phyloP scores from a whole-genome alignment of 768 basidiomycete genomes.

The Amanita rubescens region DNA sequence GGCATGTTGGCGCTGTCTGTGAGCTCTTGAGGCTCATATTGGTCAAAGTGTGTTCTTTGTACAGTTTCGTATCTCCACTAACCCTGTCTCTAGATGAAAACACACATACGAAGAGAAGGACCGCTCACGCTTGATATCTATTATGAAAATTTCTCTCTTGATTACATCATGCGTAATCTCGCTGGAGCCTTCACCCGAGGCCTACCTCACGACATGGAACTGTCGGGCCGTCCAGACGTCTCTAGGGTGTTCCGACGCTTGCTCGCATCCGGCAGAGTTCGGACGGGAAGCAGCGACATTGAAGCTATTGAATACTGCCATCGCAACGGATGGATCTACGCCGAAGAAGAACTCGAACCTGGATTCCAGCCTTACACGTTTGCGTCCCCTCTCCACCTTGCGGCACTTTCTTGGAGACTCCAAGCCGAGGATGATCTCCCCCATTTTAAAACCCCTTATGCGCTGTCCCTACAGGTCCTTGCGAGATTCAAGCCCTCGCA shows the following conservation, averaged over 20 bases:
- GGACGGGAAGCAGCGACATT: not conserved
- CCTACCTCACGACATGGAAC: not conserved
- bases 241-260: not conserved
- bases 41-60: not conserved
- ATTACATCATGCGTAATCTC: not conserved
- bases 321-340: not conserved
- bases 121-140: not conserved
- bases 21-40: not conserved
- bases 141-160: not conserved
- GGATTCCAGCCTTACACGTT: not conserved
- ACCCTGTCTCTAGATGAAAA: not conserved
- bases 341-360: not conserved
- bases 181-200: not conserved
- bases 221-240: not conserved
- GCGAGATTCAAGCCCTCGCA: conserved; percentile 1
- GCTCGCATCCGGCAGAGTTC: not conserved
- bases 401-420: not conserved
- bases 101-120: not conserved
- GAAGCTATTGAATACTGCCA: not conserved
- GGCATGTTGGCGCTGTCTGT: not conserved
- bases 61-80: not conserved
- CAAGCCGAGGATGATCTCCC: not conserved
- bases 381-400: not conserved
- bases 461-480: not conserved
- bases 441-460: not conserved